Percentiles rank a stretch among this genome's conserved stretches.
Evolutionary conservation across 2,329 filamentous ascomycete species (phyloP).

Genomic region (Aspergillus brunneoviolaceus): DNA sequence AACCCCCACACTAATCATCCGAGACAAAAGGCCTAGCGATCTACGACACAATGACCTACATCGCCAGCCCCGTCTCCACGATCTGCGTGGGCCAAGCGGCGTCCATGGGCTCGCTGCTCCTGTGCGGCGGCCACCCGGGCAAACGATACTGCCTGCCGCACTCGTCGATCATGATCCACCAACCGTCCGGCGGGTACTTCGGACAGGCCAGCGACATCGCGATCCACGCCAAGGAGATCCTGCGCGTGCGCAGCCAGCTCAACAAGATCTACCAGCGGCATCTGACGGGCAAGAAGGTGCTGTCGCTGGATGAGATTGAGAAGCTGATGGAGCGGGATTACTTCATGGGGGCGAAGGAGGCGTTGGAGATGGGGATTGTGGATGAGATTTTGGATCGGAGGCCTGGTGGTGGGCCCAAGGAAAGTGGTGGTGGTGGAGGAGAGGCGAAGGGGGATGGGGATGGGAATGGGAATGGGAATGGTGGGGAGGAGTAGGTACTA

Average conservation of each 20-base stretch:
- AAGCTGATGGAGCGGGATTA: slow-evolving; percentile 96
- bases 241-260: slow-evolving; percentile 78
- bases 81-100: slow-evolving; percentile 94
- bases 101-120: slow-evolving; percentile 87
- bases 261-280: slow-evolving; percentile 89
- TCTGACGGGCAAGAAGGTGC: slow-evolving; percentile 67
- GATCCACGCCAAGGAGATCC: slow-evolving; percentile 96
- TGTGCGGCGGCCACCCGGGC: slow-evolving; percentile 80
- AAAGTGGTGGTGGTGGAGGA: slow-evolving; percentile 25
- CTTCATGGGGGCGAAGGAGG: slow-evolving; percentile 86
- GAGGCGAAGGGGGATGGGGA: slow-evolving; percentile 21
- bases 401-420: slow-evolving; percentile 22
- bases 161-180: slow-evolving; percentile 94
- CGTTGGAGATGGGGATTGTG: slow-evolving; percentile 83
- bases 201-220: slow-evolving; percentile 78
- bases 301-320: slow-evolving; percentile 79
- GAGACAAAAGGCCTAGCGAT: slow-evolving; percentile 64
- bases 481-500: background rate
- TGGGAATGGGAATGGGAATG: slow-evolving; percentile 4
- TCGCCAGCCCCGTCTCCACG: slow-evolving; percentile 86
- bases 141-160: slow-evolving; percentile 91
- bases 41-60: slow-evolving; percentile 99
- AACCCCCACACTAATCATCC: background rate
- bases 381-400: slow-evolving; percentile 73
- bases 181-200: slow-evolving; percentile 75